Evolutionary conservation across 805 yeast species (phyloP), one percentile per base, ranked within the genome.

Genomic region (Candida corydali): DNA sequence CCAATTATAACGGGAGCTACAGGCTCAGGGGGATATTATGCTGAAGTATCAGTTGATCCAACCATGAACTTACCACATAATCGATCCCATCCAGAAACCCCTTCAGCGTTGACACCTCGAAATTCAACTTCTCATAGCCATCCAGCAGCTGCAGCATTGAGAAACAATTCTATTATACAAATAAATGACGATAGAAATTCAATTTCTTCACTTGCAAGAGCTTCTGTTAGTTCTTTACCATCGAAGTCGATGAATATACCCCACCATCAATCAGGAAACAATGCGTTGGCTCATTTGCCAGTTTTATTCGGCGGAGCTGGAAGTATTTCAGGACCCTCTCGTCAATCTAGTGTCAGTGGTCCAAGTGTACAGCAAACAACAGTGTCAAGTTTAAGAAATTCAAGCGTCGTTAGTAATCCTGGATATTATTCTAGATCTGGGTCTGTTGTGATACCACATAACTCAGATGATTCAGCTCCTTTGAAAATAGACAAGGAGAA

Each of bases 211-310:
- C 53, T 17, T 10, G 24, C 35, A 50, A 48, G 71, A 40, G 70
- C 62, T 28, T 63, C 69, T 19, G 65, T 67, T 8, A 59, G 63
- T 40, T 61, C 69, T 4, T 53, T 67, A 20, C 73, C 73, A 7
- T 63, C 69, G 12, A 67, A 67, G 45, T 58, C 65, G 12, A 67
- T 67, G 73, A 61, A 67, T 44, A 67, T 67, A 8, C 73, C 73
- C 1, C 73, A 67, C 46, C 73, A 67, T 48, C 71, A 66, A 40
- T 59, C 56, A 52, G 57, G 51, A 38, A 56, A 49, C 39, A 58
- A 46, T 36, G 57, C 70, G 5, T 53, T 67, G 48, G 70, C 70
- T 3, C 73, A 67, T 43, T 51, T 67, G 33, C 73, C 73, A 1
- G 59, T 63, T 3, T 43, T 67, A 14, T 67, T 64, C 41, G 73